phyloP scores from a whole-genome alignment of 2,329 filamentous ascomycete species.

The Talaromyces pinophilus region DNA sequence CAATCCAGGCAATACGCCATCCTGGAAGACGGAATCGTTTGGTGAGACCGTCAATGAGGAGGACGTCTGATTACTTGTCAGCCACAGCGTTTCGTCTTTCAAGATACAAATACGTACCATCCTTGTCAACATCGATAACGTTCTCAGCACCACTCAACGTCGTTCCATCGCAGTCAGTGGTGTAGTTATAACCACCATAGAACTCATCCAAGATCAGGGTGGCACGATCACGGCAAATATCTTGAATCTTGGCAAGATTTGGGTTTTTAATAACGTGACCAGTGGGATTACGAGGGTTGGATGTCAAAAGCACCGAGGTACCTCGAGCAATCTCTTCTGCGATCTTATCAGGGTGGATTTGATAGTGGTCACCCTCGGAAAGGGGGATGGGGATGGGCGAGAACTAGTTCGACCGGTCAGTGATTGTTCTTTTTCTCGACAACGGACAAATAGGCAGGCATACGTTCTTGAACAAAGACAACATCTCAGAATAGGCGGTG shows the following conservation, averaged over 20 bases:
- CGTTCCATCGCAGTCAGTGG: conserved; percentile 81
- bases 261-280: conserved; percentile 83
- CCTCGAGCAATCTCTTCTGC: conserved; percentile 86
- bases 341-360: conserved; percentile 91
- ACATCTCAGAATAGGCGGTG: conserved; percentile 97
- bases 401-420: conserved; percentile 57
- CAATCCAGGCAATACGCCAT: conserved; percentile 95
- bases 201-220: conserved; percentile 97
- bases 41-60: conserved; percentile 93
- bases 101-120: conserved; percentile 45
- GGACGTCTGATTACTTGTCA: conserved; percentile 60
- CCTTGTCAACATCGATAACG: conserved; percentile 82
- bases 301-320: conserved; percentile 85
- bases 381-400: conserved; percentile 84
- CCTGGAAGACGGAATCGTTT: conserved; percentile 96
- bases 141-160: conserved; percentile 90
- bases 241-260: conserved; percentile 85
- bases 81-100: background rate
- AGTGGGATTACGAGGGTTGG: conserved; percentile 93
- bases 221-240: conserved; percentile 84
- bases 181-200: conserved; percentile 96
- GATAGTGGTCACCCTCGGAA: conserved; percentile 81
- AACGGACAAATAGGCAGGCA: conserved; percentile 23
- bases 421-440: background rate
- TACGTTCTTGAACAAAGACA: conserved; percentile 85